These are phyloP conservation scores for Salvia splendens DNA, from an alignment of 257 asterid species.

Conservation along the genomic window DNA sequence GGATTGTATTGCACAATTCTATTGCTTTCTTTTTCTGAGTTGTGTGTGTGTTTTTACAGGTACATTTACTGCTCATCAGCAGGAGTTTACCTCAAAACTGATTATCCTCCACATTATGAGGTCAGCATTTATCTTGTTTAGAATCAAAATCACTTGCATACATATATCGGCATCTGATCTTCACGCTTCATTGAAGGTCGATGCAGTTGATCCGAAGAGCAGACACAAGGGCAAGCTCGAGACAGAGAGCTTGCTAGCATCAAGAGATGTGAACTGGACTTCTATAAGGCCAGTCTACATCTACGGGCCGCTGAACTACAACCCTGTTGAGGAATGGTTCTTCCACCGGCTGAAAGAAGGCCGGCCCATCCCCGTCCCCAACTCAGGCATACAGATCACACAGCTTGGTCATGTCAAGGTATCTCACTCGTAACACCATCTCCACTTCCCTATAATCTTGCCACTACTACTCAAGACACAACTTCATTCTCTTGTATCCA, in stretches of 20 bases:
- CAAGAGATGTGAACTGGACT: constrained; percentile 83
- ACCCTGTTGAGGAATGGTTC: constrained; percentile 99
- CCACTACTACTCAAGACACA: too few relatives aligned
- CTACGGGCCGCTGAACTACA: constrained; percentile 93
- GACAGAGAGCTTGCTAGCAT: constrained; percentile 77
- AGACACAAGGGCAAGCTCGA: constrained; percentile 99
- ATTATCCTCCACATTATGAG: constrained; percentile 32
- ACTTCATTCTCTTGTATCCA: not conserved
- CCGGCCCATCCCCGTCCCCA: constrained; percentile 92
- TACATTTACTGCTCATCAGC: constrained; percentile 36
- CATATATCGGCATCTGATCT: constrained; percentile 3
- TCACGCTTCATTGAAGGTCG: constrained; percentile 45
- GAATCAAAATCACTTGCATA: not conserved
- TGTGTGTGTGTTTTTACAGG: constrained; percentile 16
- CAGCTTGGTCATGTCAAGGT: constrained; percentile 97
- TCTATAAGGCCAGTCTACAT: constrained; percentile 94
- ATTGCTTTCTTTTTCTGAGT: not conserved
- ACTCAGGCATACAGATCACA: constrained; percentile 84
- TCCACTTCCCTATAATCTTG: too few relatives aligned
- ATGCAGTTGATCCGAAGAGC: constrained; percentile 98
- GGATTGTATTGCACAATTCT: too few relatives aligned
- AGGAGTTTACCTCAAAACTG: constrained; percentile 32
- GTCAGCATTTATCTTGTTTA: not conserved
- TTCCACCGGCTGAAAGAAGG: constrained; percentile 97
- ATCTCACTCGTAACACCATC: not conserved